phyloP scores from a whole-genome alignment of 2,329 filamentous ascomycete genomes.

The Ophiostoma montium region DNA sequence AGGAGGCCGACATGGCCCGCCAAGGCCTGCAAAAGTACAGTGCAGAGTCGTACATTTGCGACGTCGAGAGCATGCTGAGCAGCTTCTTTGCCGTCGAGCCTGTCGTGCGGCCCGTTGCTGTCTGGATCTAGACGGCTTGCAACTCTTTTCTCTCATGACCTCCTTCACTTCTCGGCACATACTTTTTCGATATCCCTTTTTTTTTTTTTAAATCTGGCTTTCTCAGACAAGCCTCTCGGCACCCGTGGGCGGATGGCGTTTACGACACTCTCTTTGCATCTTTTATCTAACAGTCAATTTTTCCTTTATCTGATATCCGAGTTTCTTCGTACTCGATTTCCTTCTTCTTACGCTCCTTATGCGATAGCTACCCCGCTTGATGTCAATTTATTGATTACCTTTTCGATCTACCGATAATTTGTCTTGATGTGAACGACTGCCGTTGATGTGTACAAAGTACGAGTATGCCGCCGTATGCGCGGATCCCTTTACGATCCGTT shows the following conservation, averaged over 20 bases:
- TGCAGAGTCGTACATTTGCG: slow-evolving; percentile 70
- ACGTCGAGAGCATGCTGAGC: slow-evolving; percentile 57
- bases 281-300: background rate
- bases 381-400: too few relatives aligned
- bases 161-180: slow-evolving; percentile 11
- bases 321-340: too few relatives aligned
- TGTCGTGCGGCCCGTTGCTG: slow-evolving; percentile 19
- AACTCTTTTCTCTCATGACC: background rate
- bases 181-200: slow-evolving; percentile 7
- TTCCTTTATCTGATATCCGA: too few relatives aligned
- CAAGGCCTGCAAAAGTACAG: slow-evolving; percentile 60
- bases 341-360: too few relatives aligned
- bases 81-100: slow-evolving; percentile 37
- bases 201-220: background rate
- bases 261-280: background rate
- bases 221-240: too few relatives aligned
- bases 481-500: too few relatives aligned
- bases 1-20: slow-evolving; percentile 53
- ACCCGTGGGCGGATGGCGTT: too few relatives aligned
- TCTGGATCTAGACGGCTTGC: slow-evolving; percentile 46
- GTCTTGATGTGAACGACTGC: too few relatives aligned
- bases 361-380: too few relatives aligned
- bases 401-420: too few relatives aligned
- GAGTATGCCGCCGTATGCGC: too few relatives aligned
- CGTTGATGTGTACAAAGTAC: too few relatives aligned